Evolutionary conservation across 2,329 filamentous ascomycete species (phyloP).

Genomic region (Fusarium sacchari): DNA sequence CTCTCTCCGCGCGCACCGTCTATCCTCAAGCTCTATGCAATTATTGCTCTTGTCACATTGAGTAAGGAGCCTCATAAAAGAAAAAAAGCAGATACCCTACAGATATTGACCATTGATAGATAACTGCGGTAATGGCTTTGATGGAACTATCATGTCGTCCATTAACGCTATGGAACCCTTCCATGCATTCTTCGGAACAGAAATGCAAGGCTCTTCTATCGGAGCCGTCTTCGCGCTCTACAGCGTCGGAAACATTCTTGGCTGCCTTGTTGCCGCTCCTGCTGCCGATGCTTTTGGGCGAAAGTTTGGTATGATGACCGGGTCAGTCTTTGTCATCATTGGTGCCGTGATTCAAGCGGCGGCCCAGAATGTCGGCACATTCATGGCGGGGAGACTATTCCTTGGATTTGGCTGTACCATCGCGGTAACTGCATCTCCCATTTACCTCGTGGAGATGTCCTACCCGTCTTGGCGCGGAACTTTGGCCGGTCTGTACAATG

Average conservation of each 20-base stretch:
- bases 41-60: background rate
- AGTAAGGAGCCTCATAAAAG: background rate
- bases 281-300: background rate
- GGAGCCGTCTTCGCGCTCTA: background rate
- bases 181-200: background rate
- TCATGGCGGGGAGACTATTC: background rate
- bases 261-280: background rate
- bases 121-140: background rate
- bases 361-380: background rate
- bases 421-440: background rate
- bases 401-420: background rate
- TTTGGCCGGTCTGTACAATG: background rate
- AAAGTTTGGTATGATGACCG: background rate
- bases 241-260: background rate
- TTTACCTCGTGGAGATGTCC: constrained; percentile 1
- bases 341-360: background rate
- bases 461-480: constrained; percentile 2
- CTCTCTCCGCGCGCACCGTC: background rate
- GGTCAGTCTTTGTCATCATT: background rate
- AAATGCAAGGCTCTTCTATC: background rate
- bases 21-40: background rate
- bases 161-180: background rate
- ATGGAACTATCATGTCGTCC: background rate
- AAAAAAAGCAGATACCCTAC: too few relatives aligned
- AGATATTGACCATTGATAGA: background rate